Evolutionary conservation across 768 basidiomycete genomes (phyloP), one percentile per base, ranked within the genome.

Genomic region (Lactarius sp.): DNA sequence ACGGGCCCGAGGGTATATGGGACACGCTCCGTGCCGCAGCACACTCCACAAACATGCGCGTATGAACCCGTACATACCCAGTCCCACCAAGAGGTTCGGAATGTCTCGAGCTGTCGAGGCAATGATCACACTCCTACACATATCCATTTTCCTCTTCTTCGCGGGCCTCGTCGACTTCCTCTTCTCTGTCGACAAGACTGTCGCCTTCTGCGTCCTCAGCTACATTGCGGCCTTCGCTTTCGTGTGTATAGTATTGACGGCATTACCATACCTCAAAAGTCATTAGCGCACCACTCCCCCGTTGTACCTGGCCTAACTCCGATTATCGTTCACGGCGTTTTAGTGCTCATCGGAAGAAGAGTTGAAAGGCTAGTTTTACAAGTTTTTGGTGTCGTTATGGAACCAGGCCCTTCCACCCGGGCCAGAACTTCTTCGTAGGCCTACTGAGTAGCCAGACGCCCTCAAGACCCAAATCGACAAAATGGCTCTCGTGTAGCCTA

Each of bases 111-210:
- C 20, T 27, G 16, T 53, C 22, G 37, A 54, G 16, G n/a, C 22
- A 6, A 41, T 46, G 33, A 39, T 37, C 27, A 31, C 33, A 1
- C 42, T 56, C 20, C 33, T 66, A 2, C 61, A 64, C 16, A 14
- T 63, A 42, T 57, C 56, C 22, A 12, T 64, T 13, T 54, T 53
- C 56, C 47, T 66, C 41, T 66, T 58, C 37, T 37, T 58, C 22
- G 42, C 20, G 0, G 65, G 65, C 37, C 65, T 66, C 51, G 9
- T 63, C 31, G 61, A 66, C 44, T 66, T 66, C 46, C 61, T 66
- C 42, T 12, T 53, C n/a, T 42, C 44, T 5, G 44, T 63, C 44
- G 49, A 58, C 56, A 56, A 18, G 27, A 58, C 51, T 14, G 44
- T 66, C 37, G 65, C 65, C 0, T 52, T 57, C 51, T 57, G 42